Evolutionary conservation across 306 rosid genomes (phyloP).

Genomic region (barrel medic (Medicago truncatula)): MtrunA17r5.0-ANR NC_053045.1:8272001-8272500

Average conservation of each 20-base stretch:
- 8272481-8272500: constrained; percentile 24
- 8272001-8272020: rapidly evolving
- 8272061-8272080: constrained; percentile 4
- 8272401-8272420: constrained; percentile 6
- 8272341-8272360: neutral
- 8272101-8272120: constrained; percentile 19
- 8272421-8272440: neutral
- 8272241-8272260: neutral
- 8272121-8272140: constrained; percentile 26
- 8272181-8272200: neutral
- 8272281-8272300: neutral
- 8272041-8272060: neutral
- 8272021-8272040: too few relatives aligned
- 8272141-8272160: constrained; percentile 4
- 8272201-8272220: neutral
- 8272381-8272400: neutral
- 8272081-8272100: neutral
- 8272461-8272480: constrained; percentile 26
- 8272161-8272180: neutral
- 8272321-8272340: neutral
- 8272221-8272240: neutral
- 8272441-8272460: constrained; percentile 13
- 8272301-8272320: neutral
- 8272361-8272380: neutral
- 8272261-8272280: neutral